Base-by-base conservation (phyloP, 179 eudicot genomes). In the Carnegiea gigantea region DNA sequence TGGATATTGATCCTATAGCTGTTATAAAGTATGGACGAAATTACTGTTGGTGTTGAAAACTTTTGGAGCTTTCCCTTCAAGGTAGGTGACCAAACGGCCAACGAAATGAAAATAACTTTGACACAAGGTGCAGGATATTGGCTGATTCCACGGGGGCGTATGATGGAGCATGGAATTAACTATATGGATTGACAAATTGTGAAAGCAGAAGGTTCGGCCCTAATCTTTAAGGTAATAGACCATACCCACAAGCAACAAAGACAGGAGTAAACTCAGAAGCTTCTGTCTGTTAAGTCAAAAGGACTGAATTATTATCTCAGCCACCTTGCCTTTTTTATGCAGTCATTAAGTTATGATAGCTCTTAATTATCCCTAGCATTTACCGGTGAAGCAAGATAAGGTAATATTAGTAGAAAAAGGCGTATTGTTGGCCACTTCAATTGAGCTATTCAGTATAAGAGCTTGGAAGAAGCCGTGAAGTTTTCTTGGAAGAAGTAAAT, bases 1-100 rank as follows among this genome's bases (percentile, higher is more conserved):
- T 30, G 18, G 62, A 75, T 75, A 48, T 73, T 75, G 23, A 48
- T 24, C n/a, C 70, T 77, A 18, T 70, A 23, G 60, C 18, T 77
- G 77, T 70, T 13, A 68, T 40, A 21, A 79, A 65, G 65, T 13
- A 43, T 53, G 30, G 51, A 21, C 43, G 57, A 70, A 81, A 53
- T 74, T 28, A 67, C 26, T 46, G 28, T 6, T 12, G 77, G 80
- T 48, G 78, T 76, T 43, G 83, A 85, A 82, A 80, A 59, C 44
- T 51, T 70, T 28, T 18, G 14, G 70, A 36, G 48, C 70, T 79
- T 74, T 43, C 44, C 70, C 30, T 73, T 83, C 86, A 75, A 77
- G 88, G 84, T 86, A 79, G 88, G 88, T 86, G 86, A 86, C 88
- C 88, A 86, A 86, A 83, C 80, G 80, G 78, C 84, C 77, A 83